Base-by-base conservation (phyloP, 163 green algal species). In the Scenedesmus sp. region DNA sequence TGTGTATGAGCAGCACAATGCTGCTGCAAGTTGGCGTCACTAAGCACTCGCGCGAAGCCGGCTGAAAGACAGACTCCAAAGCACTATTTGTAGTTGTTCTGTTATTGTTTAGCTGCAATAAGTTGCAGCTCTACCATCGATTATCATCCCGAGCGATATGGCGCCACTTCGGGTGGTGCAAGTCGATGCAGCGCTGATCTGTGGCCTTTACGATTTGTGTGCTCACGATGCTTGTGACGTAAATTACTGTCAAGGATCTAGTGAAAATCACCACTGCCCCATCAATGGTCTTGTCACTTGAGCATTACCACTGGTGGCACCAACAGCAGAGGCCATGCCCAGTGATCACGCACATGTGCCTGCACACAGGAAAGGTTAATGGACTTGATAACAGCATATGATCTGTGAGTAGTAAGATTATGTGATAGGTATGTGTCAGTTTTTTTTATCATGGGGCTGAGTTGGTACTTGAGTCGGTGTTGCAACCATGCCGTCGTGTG, bases 21-120 rank as follows among this genome's bases (percentile, higher is more conserved):
- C 65, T 40, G 6, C 65, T 20, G 65, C 6, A 20, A 18, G 65
- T 30, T 18, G 30, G 65, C 7, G 65, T 76, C 65, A 76, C 65
- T 30, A n/a, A 40, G 65, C 65, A 76, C 65, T 76, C 30, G 65
- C 59, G 59, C 65, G 65, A 76, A 76, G 65, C 65, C 65, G 65
- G 65, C 65, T 76, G 40, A 40, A 40, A 20, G 40, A 76, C 65
- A 76, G 20, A 76, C 65, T 22, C 65, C 30, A 10, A 24, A 5
- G 30, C 5, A 37, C 30, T 20, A n/a, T 3, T 70, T n/a, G n/a
- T n/a, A n/a, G 56, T 22, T 70, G 20, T 33, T 70, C 13, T 61
- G 51, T 61, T 33, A 2, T 70, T 12, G n/a, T n/a, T n/a, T n/a
- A n/a, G n/a, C 10, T 9, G 51, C 7, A 7, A 22, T 3, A 22